Base-by-base conservation (phyloP, 1,139 yeast species). In the Hemisphaericaspora subhashii region DNA sequence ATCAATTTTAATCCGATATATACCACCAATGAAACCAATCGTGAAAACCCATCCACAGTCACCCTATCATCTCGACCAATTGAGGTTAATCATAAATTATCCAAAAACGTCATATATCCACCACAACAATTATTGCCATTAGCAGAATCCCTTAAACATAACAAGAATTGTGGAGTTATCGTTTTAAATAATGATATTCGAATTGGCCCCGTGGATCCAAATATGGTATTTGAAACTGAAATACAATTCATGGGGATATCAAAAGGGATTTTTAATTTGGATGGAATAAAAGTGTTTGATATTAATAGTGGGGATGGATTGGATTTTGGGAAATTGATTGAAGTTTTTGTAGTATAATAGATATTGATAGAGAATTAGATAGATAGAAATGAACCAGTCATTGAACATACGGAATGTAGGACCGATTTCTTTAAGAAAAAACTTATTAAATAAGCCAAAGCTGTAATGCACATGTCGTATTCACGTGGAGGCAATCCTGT, bases 291-390 rank as follows among this genome's bases (percentile, higher is more conserved):
- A 41, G 66, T 86, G 7, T 72, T 81, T 38, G 95, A 86, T 53
- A 65, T 80, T 9, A 57, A 57, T 28, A 73, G 81, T 20, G 89
- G 92, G 3, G 92, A 85, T 45, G 78, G 81, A 1, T 70, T 82
- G 47, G 90, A 82, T 46, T 83, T 86, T 54, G 90, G 89, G 1
- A 75, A 78, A 45, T 62, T 85, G 38, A 68, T 86, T 15, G 90
- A 85, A 51, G 85, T 86, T 1, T 76, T 83, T 44, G 89, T 85
- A 12, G 66, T 66, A 15, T 63, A 48, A 11, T 3, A 15, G 30
- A 16, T n/a, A n/a, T n/a, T n/a, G n/a, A n/a, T n/a, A n/a, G n/a
- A n/a, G n/a, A n/a, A n/a, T n/a, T n/a, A n/a, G n/a, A n/a, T n/a
- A n/a, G n/a, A n/a, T n/a, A n/a, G n/a, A n/a, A n/a, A n/a, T n/a